A percentile compares a stretch with the other conserved stretches of the same genome.
Conservation (phyloP, 1,139 yeast genomes). For the Arxiozyma heterogenica region DNA sequence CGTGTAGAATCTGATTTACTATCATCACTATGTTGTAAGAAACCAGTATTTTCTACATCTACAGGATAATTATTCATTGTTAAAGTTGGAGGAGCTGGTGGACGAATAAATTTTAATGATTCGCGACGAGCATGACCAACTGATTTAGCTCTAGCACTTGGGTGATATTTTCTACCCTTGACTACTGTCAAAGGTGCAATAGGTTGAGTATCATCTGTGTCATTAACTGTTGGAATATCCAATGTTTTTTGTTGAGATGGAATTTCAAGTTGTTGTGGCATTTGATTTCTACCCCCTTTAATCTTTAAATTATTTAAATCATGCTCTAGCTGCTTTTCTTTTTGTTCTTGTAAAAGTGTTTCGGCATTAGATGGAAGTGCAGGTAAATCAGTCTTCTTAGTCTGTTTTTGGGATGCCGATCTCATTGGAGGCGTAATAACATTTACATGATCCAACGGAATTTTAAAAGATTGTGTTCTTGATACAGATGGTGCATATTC, state of each 20-base stretch:
- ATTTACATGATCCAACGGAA: conserved; percentile 3
- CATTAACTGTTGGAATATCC: conserved; percentile 4
- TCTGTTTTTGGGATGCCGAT: conserved; percentile 19
- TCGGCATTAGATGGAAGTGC: conserved; percentile 32
- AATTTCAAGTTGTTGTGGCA: neutral
- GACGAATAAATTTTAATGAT: conserved; percentile 36
- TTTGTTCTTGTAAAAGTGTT: conserved; percentile 26
- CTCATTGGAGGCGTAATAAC: conserved; percentile 16
- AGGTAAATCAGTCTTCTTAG: conserved; percentile 20
- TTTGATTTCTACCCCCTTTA: neutral
- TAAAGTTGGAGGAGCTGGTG: conserved; percentile 23
- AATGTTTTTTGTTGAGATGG: neutral
- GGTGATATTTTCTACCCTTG: conserved; percentile 46
- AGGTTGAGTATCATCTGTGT: conserved; percentile 18
- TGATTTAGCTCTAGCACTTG: conserved; percentile 83
- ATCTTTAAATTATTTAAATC: conserved; percentile 18
- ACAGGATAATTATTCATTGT: conserved; percentile 34
- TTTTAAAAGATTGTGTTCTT: conserved; percentile 9
- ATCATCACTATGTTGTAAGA: conserved; percentile 52
- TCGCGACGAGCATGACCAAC: conserved; percentile 72
- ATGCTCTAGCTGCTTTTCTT: conserved; percentile 17
- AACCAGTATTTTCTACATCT: conserved; percentile 33
- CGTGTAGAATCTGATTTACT: conserved; percentile 40
- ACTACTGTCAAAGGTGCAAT: conserved; percentile 19
- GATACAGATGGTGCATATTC: conserved; percentile 30